phyloP scores from a whole-genome alignment of 2,329 filamentous ascomycete species.

The Colletotrichum tamarilloi region DNA sequence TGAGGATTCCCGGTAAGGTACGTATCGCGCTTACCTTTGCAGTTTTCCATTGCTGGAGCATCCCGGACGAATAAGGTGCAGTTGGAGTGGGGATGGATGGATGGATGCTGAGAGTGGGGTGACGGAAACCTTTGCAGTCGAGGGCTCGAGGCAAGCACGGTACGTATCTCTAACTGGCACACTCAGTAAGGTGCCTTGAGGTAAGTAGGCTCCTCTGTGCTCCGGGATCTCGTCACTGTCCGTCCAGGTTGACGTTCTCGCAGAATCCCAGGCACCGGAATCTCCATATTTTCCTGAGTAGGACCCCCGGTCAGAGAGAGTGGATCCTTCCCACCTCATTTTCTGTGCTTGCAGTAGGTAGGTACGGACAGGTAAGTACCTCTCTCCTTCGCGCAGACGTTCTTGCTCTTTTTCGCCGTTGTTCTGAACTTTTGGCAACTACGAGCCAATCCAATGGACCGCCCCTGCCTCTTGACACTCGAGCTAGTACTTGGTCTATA shows the following conservation, averaged over 20 bases:
- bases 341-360: too few species aligned
- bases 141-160: background rate
- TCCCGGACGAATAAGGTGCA: background rate
- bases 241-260: slow-evolving; percentile 2
- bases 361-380: too few species aligned
- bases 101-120: background rate
- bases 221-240: background rate
- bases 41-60: background rate
- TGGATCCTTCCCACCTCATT: background rate
- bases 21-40: background rate
- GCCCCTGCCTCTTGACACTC: background rate
- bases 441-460: too few species aligned
- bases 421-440: background rate
- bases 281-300: background rate
- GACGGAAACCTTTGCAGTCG: background rate
- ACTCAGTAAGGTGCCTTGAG: too few species aligned
- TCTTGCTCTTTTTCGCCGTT: background rate
- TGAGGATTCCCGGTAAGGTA: background rate
- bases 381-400: background rate
- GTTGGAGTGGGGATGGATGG: background rate
- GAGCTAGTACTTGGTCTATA: background rate
- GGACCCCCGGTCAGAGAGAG: background rate
- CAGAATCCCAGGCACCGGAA: background rate
- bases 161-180: background rate
- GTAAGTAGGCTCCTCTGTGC: background rate